Conservation (phyloP, 2,329 filamentous ascomycete species). For the Myriangium duriaei region DNA sequence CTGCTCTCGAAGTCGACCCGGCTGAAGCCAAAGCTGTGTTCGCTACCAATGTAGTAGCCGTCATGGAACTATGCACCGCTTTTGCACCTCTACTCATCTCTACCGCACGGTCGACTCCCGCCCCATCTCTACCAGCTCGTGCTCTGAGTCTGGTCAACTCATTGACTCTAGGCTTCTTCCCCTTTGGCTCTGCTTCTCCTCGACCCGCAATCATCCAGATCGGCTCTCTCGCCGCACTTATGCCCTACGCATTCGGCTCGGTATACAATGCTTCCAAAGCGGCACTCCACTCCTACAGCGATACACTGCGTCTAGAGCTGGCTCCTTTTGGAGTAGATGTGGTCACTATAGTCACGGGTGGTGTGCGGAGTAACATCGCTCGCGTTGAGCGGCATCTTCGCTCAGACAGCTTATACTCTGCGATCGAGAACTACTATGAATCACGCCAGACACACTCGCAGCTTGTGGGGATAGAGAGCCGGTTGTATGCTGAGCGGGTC, state of each 20-base stretch:
- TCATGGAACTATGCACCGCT: slow-evolving; percentile 45
- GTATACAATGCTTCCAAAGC: slow-evolving; percentile 49
- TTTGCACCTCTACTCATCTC: slow-evolving; percentile 43
- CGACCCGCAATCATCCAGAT: slow-evolving; percentile 26
- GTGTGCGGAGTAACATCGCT: slow-evolving; percentile 47
- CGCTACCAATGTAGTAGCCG: slow-evolving; percentile 44
- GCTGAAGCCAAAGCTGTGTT: slow-evolving; percentile 35
- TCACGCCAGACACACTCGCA: slow-evolving; percentile 42
- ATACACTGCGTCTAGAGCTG: slow-evolving; percentile 47
- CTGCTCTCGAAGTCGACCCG: slow-evolving; percentile 43
- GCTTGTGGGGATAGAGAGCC: slow-evolving; percentile 38
- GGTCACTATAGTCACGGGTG: slow-evolving; percentile 43
- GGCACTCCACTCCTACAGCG: slow-evolving; percentile 44
- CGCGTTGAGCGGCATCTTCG: slow-evolving; percentile 37
- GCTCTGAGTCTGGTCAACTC: slow-evolving; percentile 6
- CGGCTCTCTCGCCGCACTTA: slow-evolving; percentile 31
- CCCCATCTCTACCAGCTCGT: slow-evolving; percentile 1
- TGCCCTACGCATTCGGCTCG: slow-evolving; percentile 30
- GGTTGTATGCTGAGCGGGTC: slow-evolving; percentile 42
- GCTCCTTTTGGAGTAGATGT: slow-evolving; percentile 38
- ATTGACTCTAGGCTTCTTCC: slow-evolving; percentile 4
- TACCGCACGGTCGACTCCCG: slow-evolving; percentile 13
- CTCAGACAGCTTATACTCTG: slow-evolving; percentile 38
- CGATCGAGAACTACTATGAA: slow-evolving; percentile 40
- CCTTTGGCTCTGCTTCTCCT: background rate